Conservation (phyloP, 306 rosid species). For the Cucurbita maxima region DNA sequence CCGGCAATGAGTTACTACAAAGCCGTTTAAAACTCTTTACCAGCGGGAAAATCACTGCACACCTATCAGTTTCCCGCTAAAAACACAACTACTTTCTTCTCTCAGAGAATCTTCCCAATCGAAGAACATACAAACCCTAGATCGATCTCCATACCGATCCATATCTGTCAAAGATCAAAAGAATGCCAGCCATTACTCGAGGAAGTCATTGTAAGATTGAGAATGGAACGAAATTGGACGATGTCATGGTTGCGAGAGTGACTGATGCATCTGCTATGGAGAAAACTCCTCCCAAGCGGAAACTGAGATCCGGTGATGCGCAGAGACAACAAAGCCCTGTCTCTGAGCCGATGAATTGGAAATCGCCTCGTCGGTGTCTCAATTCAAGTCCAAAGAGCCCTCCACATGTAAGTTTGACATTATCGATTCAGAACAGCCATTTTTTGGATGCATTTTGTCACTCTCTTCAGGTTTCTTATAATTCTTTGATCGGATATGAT, state of each 20-base stretch:
- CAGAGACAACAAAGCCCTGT: conserved; percentile 13
- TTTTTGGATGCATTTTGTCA: not conserved
- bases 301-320: conserved; percentile 21
- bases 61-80: not conserved
- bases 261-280: conserved; percentile 1
- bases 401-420: conserved; percentile 12
- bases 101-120: too few relatives aligned
- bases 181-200: not conserved
- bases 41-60: not conserved
- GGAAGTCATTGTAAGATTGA: not conserved
- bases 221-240: not conserved
- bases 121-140: too few relatives aligned
- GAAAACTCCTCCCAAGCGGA: conserved; percentile 29
- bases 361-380: conserved; percentile 31
- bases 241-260: too few relatives aligned
- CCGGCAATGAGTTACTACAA: not conserved
- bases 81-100: not conserved
- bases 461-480: not conserved
- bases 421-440: not conserved
- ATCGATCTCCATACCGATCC: too few relatives aligned
- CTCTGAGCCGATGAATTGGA: conserved; percentile 21
- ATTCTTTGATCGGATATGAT: not conserved
- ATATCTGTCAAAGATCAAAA: too few relatives aligned
- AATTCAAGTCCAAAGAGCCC: conserved; percentile 12
- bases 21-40: not conserved